Evolutionary conservation across 139 green algal species (phyloP), one percentile per base, ranked within the genome.

Genomic region (Chlamydomonas asymmetrica): DNA sequence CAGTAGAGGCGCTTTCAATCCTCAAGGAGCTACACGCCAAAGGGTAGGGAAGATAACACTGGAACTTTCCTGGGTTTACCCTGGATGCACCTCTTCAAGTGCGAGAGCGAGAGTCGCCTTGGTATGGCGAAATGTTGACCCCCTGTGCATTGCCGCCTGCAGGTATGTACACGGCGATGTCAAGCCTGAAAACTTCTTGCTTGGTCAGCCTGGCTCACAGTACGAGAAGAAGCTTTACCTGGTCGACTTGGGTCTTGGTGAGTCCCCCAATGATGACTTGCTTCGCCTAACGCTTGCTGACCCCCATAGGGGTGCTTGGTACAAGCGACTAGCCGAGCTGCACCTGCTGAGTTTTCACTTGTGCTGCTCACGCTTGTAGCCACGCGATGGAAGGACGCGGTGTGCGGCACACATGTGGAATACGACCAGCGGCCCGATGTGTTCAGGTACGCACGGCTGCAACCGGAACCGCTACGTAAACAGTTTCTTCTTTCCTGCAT

Each of bases 371-470:
- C 32, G 3, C 29, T 25, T 62, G 66, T 90, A 95, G 92, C 93
- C 10, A 98, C 91, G 0, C 76, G 91, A 32, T 98, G 95, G 94
- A 90, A 91, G 65, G 94, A 98, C 73, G 81, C 82, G 1, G 90
- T 96, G 35, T 97, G 89, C 75, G 83, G 82, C 59, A 95, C 89
- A 35, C 96, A 99, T 74, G 92, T 99, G 32, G 95, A 99, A 84
- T 99, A 99, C 85, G 95, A 99, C 80, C 97, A 99, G 90, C 89
- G 95, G 38, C 96, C 96, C 34, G 96, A 99, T 74, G 92, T 99
- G 6, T 99, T 99, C 87, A 80, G 90, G 82, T 85, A 60, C 1
- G 74, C 20, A 10, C n/a, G n/a, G n/a, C n/a, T n/a, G n/a, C n/a
- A n/a, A n/a, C n/a, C n/a, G n/a, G n/a, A n/a, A n/a, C 63, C 63